phyloP scores from a whole-genome alignment of 192 early-diverging fungal genomes.

The Backusella morwellensis region DNA sequence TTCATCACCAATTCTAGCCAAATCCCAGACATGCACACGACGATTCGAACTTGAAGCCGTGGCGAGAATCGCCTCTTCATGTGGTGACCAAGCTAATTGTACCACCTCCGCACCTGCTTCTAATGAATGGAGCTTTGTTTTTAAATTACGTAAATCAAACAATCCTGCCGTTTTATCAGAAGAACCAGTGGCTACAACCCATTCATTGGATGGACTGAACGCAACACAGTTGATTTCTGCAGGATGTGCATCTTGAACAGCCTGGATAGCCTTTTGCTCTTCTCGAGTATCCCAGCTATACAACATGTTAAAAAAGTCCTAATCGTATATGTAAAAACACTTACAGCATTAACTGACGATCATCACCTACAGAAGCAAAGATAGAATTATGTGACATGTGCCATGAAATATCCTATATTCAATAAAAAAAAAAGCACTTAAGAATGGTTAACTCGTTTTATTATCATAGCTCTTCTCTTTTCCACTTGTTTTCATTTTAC shows the following conservation, averaged over 20 bases:
- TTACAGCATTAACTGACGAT: slow-evolving; percentile 87
- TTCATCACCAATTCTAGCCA: slow-evolving; percentile 91
- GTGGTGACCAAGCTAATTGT: slow-evolving; percentile 92
- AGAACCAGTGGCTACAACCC: slow-evolving; percentile 89
- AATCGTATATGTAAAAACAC: neutral
- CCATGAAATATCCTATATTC: slow-evolving; percentile 87
- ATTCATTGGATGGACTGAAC: slow-evolving; percentile 91
- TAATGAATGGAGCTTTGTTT: slow-evolving; percentile 79
- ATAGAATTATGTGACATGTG: slow-evolving; percentile 76
- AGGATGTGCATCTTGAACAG: slow-evolving; percentile 74
- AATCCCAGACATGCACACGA: slow-evolving; percentile 92
- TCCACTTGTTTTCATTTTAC: slow-evolving; percentile 31
- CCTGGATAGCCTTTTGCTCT: slow-evolving; percentile 61
- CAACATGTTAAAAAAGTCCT: neutral
- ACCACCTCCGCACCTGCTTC: slow-evolving; percentile 84
- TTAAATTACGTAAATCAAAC: slow-evolving; percentile 96
- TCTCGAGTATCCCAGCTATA: slow-evolving; percentile 92
- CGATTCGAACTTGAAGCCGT: slow-evolving; percentile 83
- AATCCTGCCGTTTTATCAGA: slow-evolving; percentile 91
- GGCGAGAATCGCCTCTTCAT: slow-evolving; percentile 88
- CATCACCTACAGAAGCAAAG: slow-evolving; percentile 98
- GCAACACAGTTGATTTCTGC: slow-evolving; percentile 95
- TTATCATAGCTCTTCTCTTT: neutral
- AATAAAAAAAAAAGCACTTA: neutral
- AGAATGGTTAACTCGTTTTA: neutral